Conservation (phyloP, 352 stramenopile species). For the Hyaloperonospora brassicae region DNA sequence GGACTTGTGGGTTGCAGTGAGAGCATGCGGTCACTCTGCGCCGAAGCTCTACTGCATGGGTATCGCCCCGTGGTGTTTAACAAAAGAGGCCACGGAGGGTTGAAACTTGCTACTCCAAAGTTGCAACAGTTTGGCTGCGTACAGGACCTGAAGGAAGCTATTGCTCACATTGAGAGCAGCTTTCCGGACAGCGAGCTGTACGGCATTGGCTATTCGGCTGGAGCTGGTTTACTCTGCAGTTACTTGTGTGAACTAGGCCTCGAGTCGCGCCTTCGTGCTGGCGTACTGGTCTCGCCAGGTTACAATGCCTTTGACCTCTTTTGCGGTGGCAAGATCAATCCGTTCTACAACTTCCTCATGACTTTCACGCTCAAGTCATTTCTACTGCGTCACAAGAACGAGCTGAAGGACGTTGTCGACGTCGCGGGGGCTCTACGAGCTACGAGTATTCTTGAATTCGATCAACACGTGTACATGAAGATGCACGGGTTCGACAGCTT, state of each 20-base stretch:
- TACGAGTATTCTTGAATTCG: slow-evolving; percentile 58
- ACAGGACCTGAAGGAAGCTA: slow-evolving; percentile 44
- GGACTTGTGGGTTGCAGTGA: slow-evolving; percentile 59
- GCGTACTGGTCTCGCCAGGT: slow-evolving; percentile 63
- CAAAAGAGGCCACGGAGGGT: slow-evolving; percentile 68
- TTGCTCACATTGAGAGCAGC: slow-evolving; percentile 35
- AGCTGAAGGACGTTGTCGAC: slow-evolving; percentile 43
- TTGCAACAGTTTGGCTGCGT: slow-evolving; percentile 70
- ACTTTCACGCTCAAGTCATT: slow-evolving; percentile 67
- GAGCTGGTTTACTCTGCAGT: slow-evolving; percentile 57
- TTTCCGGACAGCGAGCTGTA: slow-evolving; percentile 50
- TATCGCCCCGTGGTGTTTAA: slow-evolving; percentile 82
- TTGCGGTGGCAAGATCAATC: slow-evolving; percentile 51
- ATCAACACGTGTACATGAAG: slow-evolving; percentile 72
- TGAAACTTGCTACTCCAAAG: slow-evolving; percentile 51
- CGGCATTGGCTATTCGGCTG: slow-evolving; percentile 67
- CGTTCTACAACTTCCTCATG: slow-evolving; percentile 73
- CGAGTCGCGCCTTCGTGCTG: slow-evolving; percentile 40
- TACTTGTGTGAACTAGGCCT: slow-evolving; percentile 62
- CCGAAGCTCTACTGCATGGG: slow-evolving; percentile 44
- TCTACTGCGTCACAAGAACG: slow-evolving; percentile 37
- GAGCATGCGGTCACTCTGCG: slow-evolving; percentile 56
- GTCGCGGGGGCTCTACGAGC: slow-evolving; percentile 37
- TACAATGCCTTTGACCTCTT: slow-evolving; percentile 78
- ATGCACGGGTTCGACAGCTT: slow-evolving; percentile 66